These are phyloP conservation scores for Gymnopilus junonius DNA, from an alignment of 768 basidiomycete genomes.

Conservation along the genomic window DNA sequence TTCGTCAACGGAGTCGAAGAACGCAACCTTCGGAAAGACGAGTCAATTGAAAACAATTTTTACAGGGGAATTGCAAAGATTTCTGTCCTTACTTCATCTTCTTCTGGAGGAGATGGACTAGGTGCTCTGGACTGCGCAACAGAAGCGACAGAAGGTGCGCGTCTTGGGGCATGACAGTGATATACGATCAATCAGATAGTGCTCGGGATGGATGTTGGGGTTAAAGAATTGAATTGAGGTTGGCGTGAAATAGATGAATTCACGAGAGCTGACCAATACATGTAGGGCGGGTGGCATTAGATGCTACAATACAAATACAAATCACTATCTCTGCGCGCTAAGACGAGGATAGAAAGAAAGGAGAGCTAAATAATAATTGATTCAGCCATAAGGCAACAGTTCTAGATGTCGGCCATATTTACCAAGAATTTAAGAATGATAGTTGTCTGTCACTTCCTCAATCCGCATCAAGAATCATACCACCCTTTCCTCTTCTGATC, in stretches of 20 bases:
- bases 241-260: conserved; percentile 8
- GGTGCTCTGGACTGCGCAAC: conserved; percentile 52
- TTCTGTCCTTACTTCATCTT: conserved; percentile 42
- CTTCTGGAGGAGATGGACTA: conserved; percentile 48
- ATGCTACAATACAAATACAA: conserved; percentile 15
- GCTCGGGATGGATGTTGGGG: neutral
- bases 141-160: conserved; percentile 52
- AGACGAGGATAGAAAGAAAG: neutral
- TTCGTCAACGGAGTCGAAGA: conserved; percentile 83
- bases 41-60: neutral
- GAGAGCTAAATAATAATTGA: neutral
- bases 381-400: neutral
- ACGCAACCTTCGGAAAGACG: conserved; percentile 46
- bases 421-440: neutral
- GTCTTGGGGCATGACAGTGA: conserved; percentile 52
- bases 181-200: too few relatives aligned
- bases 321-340: neutral
- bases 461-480: conserved; percentile 69
- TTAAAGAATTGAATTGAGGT: neutral
- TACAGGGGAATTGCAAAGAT: neutral
- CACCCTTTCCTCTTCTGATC: conserved; percentile 72
- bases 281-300: conserved; percentile 18
- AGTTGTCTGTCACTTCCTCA: conserved; percentile 25
- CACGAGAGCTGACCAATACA: conserved; percentile 24
- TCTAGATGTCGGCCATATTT: neutral